phyloP scores from a whole-genome alignment of 257 asterid genomes.

The Fraxinus quadrangulata region DNA sequence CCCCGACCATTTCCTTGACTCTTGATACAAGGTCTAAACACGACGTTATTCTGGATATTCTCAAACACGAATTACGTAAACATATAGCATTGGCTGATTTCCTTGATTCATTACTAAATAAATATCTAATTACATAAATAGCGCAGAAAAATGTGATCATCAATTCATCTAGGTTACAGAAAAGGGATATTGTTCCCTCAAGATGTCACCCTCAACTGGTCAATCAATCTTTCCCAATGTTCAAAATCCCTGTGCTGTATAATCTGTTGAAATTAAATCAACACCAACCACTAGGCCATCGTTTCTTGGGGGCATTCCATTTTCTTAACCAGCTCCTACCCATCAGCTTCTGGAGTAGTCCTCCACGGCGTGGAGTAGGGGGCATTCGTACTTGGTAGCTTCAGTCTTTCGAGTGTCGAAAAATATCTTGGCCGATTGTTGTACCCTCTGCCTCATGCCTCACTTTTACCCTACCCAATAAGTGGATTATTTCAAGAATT shows the following conservation, averaged over 20 bases:
- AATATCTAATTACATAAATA: not conserved
- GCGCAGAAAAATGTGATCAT: not conserved
- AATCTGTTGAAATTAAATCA: slow-evolving; percentile 22
- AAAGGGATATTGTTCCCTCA: too few species aligned
- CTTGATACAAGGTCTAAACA: too few species aligned
- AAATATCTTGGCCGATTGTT: slow-evolving; percentile 39
- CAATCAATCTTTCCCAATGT: not conserved
- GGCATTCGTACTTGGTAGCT: too few species aligned
- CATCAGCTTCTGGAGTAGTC: slow-evolving; percentile 38
- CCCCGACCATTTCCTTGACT: too few species aligned
- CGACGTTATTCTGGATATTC: too few species aligned
- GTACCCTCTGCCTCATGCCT: slow-evolving; percentile 41
- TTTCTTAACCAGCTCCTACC: slow-evolving; percentile 45
- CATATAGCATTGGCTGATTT: too few species aligned
- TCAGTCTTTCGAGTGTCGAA: slow-evolving; percentile 25
- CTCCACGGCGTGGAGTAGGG: slow-evolving; percentile 27
- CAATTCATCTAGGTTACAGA: not conserved
- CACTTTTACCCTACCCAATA: not conserved
- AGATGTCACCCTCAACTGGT: too few species aligned
- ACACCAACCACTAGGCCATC: slow-evolving; percentile 88
- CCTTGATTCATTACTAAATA: too few species aligned
- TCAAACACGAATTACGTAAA: too few species aligned
- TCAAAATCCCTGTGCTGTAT: not conserved
- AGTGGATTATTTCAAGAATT: not conserved
- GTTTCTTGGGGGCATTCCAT: slow-evolving; percentile 42